phyloP scores from a whole-genome alignment of 768 basidiomycete genomes.

The Russula virescens region DNA sequence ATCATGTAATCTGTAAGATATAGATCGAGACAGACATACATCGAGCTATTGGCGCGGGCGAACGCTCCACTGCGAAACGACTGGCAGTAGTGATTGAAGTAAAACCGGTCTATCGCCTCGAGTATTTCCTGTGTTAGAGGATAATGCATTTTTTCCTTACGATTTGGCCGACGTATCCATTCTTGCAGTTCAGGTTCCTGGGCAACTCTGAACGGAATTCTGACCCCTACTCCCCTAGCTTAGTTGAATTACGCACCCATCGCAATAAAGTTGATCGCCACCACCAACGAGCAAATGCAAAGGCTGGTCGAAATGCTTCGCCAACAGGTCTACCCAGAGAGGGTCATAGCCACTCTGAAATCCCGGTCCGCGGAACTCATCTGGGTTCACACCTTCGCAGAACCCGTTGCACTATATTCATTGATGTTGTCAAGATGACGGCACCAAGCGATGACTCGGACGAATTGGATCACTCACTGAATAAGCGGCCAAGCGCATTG shows the following conservation, averaged over 20 bases:
- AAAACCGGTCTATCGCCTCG: slow-evolving; percentile 75
- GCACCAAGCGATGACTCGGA: not conserved
- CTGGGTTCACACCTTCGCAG: slow-evolving; percentile 82
- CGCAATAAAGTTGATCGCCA: slow-evolving; percentile 92
- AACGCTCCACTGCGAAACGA: slow-evolving; percentile 85
- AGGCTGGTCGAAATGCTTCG: slow-evolving; percentile 70
- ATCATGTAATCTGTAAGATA: not conserved
- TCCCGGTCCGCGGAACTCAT: slow-evolving; percentile 77
- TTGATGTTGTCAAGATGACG: slow-evolving; percentile 4
- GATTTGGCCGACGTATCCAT: slow-evolving; percentile 65
- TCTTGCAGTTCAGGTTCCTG: slow-evolving; percentile 85
- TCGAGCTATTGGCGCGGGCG: slow-evolving; percentile 82
- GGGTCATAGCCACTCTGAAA: slow-evolving; percentile 83
- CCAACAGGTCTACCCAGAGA: slow-evolving; percentile 89
- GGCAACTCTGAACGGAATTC: slow-evolving; percentile 47
- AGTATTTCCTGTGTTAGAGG: slow-evolving; percentile 67
- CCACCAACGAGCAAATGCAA: slow-evolving; percentile 91
- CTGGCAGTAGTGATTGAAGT: slow-evolving; percentile 89
- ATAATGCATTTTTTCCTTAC: slow-evolving; percentile 51
- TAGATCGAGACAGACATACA: slow-evolving; percentile 41
- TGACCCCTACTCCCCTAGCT: not conserved
- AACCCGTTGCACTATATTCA: slow-evolving; percentile 73
- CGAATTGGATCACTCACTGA: slow-evolving; percentile 45
- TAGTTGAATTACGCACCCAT: slow-evolving; percentile 44
- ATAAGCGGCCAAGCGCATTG: slow-evolving; percentile 89